Percentiles rank a stretch among this genome's conserved stretches.
These are phyloP conservation scores for Xylogone sp. DNA, from an alignment of 2,329 filamentous ascomycete species.

Conservation along the genomic window DNA sequence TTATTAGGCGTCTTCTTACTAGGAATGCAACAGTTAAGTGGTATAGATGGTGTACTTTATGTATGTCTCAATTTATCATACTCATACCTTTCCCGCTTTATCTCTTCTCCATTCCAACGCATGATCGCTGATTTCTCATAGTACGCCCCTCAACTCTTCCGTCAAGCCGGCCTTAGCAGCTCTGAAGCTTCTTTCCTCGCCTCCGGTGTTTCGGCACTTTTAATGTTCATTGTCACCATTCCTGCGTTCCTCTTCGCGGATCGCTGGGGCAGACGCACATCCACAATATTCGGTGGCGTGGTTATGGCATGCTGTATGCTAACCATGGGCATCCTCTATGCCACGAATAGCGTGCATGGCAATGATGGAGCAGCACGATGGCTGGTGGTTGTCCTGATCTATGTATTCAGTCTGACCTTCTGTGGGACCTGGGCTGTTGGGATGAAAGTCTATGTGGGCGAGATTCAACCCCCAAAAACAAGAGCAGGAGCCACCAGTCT, in stretches of 20 bases:
- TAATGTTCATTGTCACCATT: conserved; percentile 55
- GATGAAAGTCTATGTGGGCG: conserved; percentile 52
- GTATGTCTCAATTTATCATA: conserved; percentile 32
- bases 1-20: conserved; percentile 53
- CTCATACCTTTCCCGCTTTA: no score
- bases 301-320: conserved; percentile 47
- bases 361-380: conserved; percentile 38
- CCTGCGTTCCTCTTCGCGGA: conserved; percentile 54
- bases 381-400: conserved; percentile 48
- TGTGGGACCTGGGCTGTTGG: conserved; percentile 50
- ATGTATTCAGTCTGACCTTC: conserved; percentile 44
- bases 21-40: conserved; percentile 55
- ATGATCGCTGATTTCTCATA: conserved; percentile 18
- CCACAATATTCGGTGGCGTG: conserved; percentile 50
- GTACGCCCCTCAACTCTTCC: conserved; percentile 59
- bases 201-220: conserved; percentile 55
- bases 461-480: conserved; percentile 54
- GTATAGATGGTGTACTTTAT: conserved; percentile 61
- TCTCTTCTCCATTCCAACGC: not conserved
- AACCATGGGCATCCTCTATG: conserved; percentile 50
- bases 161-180: conserved; percentile 53
- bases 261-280: conserved; percentile 51
- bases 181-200: conserved; percentile 54
- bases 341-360: conserved; percentile 38
- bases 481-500: conserved; percentile 50